phyloP scores from a whole-genome alignment of 78 protist genomes.

The Bigelowiella natans region DNA sequence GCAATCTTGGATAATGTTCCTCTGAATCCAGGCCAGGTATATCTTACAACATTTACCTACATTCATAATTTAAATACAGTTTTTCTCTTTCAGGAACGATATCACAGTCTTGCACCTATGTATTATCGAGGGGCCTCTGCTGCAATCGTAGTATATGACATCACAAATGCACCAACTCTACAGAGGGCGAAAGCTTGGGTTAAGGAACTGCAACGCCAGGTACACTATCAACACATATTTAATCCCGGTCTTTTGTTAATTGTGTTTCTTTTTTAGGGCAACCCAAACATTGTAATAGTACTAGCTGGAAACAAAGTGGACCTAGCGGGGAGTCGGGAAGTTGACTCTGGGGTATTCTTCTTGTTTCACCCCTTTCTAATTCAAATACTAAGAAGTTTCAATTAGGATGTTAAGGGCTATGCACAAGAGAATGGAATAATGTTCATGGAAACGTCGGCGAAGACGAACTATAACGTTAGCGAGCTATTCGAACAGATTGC shows the following conservation, averaged over 20 bases:
- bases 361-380: neutral
- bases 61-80: neutral
- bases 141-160: slow-evolving; percentile 84
- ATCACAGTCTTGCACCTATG: slow-evolving; percentile 89
- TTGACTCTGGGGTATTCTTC: slow-evolving; percentile 24
- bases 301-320: slow-evolving; percentile 96
- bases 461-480: slow-evolving; percentile 71
- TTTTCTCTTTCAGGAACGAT: slow-evolving; percentile 37
- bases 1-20: too few relatives aligned
- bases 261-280: slow-evolving; percentile 37
- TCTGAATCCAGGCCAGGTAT: slow-evolving; percentile 1
- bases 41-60: neutral
- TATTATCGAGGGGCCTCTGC: slow-evolving; percentile 90
- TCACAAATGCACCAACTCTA: slow-evolving; percentile 56
- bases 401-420: slow-evolving; percentile 30
- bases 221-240: neutral
- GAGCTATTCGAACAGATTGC: slow-evolving; percentile 72
- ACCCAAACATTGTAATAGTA: slow-evolving; percentile 81
- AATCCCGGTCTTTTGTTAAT: neutral
- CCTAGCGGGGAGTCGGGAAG: slow-evolving; percentile 60
- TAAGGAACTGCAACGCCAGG: slow-evolving; percentile 84
- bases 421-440: slow-evolving; percentile 42
- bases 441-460: slow-evolving; percentile 88
- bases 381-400: neutral
- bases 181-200: slow-evolving; percentile 87